Percentiles rank a stretch among this genome's conserved stretches.
phyloP scores from a whole-genome alignment of 192 early-diverging fungal genomes.

The Ambispora gerdemannii region DNA sequence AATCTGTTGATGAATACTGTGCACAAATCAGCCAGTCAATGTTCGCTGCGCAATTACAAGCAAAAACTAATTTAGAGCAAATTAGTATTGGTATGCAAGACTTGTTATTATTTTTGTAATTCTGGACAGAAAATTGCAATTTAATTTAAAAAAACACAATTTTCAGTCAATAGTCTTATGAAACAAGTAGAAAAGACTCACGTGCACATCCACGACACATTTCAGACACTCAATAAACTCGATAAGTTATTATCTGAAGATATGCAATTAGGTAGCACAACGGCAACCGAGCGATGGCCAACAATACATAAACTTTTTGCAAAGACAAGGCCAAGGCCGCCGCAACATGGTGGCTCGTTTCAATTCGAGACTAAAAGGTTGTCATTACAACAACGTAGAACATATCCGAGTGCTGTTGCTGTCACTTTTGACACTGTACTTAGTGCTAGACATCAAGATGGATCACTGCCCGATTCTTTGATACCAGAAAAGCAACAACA shows the following conservation, averaged over 20 bases:
- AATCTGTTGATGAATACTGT: constrained; percentile 26
- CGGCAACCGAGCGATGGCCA: constrained; percentile 2
- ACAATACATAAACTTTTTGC: constrained; percentile 14
- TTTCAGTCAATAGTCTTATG: constrained; percentile 23
- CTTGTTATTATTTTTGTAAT: background rate
- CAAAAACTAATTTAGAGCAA: constrained; percentile 23
- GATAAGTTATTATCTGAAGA: constrained; percentile 17
- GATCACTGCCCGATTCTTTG: too few species aligned
- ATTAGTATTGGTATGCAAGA: constrained; percentile 15
- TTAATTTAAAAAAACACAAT: background rate
- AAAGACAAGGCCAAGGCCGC: constrained; percentile 10
- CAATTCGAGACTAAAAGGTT: constrained; percentile 13
- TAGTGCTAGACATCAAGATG: constrained; percentile 22
- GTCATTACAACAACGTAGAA: constrained; percentile 4
- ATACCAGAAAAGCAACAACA: background rate
- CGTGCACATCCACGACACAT: constrained; percentile 14
- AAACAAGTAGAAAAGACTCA: constrained; percentile 31
- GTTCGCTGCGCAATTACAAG: constrained; percentile 16
- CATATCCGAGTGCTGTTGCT: background rate
- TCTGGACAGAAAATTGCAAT: background rate
- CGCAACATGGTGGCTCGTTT: background rate
- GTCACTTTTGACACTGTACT: constrained; percentile 17
- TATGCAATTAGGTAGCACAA: background rate
- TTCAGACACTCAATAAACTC: constrained; percentile 23
- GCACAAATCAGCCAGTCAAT: constrained; percentile 22